These are phyloP conservation scores for Diaporthe aspalathi DNA, from an alignment of 2,329 filamentous ascomycete genomes.

Conservation along the genomic window DNA sequence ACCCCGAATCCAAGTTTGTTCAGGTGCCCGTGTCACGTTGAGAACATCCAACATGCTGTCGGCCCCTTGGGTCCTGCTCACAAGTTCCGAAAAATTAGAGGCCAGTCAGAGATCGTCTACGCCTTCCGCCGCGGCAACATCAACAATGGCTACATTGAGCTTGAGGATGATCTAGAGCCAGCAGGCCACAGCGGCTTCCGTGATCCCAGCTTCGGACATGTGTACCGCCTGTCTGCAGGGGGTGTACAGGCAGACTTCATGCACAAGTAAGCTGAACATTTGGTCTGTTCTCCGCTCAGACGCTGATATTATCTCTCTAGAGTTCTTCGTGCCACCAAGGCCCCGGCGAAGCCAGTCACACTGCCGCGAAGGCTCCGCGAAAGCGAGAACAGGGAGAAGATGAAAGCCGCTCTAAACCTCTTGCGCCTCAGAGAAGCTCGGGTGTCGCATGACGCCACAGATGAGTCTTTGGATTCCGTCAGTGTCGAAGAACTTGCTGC, in stretches of 20 bases:
- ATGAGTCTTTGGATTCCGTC: constrained; percentile 6
- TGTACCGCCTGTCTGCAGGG: constrained; percentile 10
- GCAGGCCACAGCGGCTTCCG: constrained; percentile 48
- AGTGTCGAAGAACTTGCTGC: constrained; percentile 25
- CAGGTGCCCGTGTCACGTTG: constrained; percentile 89
- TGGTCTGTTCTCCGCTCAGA: too few relatives aligned
- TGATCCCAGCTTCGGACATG: constrained; percentile 32
- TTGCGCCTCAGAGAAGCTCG: constrained; percentile 4
- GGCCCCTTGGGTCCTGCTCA: constrained; percentile 68
- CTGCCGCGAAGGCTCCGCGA: constrained; percentile 15
- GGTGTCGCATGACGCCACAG: not conserved
- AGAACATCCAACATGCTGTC: constrained; percentile 74
- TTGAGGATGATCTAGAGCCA: constrained; percentile 66
- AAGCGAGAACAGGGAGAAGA: not conserved
- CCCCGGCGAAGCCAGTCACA: not conserved
- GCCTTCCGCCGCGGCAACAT: constrained; percentile 70
- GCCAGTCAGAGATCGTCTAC: constrained; percentile 62
- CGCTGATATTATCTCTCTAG: not conserved
- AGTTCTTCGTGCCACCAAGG: not conserved
- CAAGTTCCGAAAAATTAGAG: constrained; percentile 70
- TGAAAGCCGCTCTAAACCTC: constrained; percentile 20
- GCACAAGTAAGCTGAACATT: constrained; percentile 25
- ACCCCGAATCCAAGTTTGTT: constrained; percentile 83
- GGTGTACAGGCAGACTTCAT: constrained; percentile 38
- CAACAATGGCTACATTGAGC: constrained; percentile 79